These are phyloP conservation scores for Phenoliferia sp. DNA, from an alignment of 1,284 basidiomycete genomes.

Conservation along the genomic window DNA sequence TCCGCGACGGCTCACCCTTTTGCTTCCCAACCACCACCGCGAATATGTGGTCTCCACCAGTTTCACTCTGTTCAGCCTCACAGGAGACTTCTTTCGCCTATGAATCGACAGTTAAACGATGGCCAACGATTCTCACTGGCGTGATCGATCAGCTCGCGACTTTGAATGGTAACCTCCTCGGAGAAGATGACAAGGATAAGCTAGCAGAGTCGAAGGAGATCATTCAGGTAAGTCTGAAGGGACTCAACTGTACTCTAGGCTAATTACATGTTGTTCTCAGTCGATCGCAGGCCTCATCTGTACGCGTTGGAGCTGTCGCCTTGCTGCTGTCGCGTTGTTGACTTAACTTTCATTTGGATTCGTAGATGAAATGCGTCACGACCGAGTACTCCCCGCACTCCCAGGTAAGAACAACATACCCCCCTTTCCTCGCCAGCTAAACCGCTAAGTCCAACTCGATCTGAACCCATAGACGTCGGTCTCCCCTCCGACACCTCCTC, in stretches of 20 bases:
- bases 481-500: conserved; percentile 52
- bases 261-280: background rate
- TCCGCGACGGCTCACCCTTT: too few species aligned
- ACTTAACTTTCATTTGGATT: background rate
- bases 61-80: conserved; percentile 26
- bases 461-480: conserved; percentile 4
- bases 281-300: conserved; percentile 67
- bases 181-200: conserved; percentile 39
- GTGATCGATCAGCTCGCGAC: conserved; percentile 68
- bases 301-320: background rate
- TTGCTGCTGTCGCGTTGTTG: background rate
- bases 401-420: conserved; percentile 30
- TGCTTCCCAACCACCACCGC: background rate
- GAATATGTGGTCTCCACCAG: conserved; percentile 18
- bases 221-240: conserved; percentile 51
- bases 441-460: background rate
- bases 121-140: conserved; percentile 83
- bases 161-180: conserved; percentile 40
- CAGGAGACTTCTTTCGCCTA: conserved; percentile 24
- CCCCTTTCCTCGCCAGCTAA: background rate
- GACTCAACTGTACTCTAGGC: background rate
- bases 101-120: conserved; percentile 44
- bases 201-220: conserved; percentile 67
- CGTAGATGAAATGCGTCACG: conserved; percentile 69
- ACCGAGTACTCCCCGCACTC: conserved; percentile 59